Base-by-base conservation (phyloP, 805 yeast genomes). In the Ogataea minuta region DNA sequence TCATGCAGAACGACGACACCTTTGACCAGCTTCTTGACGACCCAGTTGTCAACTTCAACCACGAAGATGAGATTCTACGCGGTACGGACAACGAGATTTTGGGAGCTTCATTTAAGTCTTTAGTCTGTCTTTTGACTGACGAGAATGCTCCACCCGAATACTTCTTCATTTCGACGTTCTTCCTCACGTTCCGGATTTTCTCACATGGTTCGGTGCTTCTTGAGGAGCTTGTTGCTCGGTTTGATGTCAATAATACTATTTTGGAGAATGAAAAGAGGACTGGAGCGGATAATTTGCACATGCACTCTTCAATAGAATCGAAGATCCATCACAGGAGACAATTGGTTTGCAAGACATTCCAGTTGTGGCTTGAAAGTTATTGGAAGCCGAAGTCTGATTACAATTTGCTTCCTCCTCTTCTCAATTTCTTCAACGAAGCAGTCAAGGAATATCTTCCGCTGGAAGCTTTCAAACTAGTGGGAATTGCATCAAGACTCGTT, bases 321-420 rank as follows among this genome's bases (percentile, higher is more conserved):
- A 64, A 71, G 47, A 47, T 77, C 27, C 78, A 74, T 52, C 79
- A 72, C 46, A 72, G 93, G 57, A 67, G 91, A 54, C 76, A 78
- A 45, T 62, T 83, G 32, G 79, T 88, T 27, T 77, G 82, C 49
- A 77, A 75, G 48, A 70, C 83, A 59, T 76, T 89, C 56, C 84
- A 79, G 57, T 67, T 77, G 24, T 91, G 99, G 99, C 64, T 91
- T 60, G 95, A 88, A 60, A 81, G 93, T 36, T 89, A 84, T 57
- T 91, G 96, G 96, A 77, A 80, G 46, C 76, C 74, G 33, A 69
- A 72, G 29, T 39, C 62, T 5, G 95, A 89, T 58, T 75, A 74
- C 45, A 63, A 60, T 17, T 66, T 81, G 27, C 63, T 89, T 31
- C 77, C 93, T 9, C 81, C 87, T 0, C 64, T 88, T 53, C 72